Evolutionary conservation across 129 eudicot genomes (phyloP).

Genomic region (Helichrysum umbraculigerum): DNA sequence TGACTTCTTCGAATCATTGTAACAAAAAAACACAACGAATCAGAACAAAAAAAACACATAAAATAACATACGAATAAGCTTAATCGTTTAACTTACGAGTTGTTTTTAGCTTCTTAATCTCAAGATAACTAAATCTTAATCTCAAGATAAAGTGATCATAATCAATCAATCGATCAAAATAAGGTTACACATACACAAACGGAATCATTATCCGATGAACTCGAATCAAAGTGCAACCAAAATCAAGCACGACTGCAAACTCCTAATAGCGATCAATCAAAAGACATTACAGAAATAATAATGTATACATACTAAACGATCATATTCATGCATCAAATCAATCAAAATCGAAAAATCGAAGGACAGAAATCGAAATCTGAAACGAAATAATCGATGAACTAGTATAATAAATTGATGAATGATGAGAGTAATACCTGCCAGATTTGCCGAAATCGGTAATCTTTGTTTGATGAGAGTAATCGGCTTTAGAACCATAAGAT

Average conservation of each 20-base stretch:
- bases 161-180: not conserved
- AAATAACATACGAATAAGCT: too few relatives aligned
- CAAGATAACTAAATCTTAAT: too few relatives aligned
- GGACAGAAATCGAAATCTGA: not conserved
- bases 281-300: not conserved
- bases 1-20: too few relatives aligned
- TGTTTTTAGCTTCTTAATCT: too few relatives aligned
- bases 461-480: not conserved
- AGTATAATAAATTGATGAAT: not conserved
- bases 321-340: not conserved
- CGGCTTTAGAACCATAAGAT: too few relatives aligned
- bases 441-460: conserved; percentile 1
- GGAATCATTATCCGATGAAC: not conserved
- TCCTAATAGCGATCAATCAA: not conserved
- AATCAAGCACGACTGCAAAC: not conserved
- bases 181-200: not conserved
- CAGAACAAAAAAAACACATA: too few relatives aligned
- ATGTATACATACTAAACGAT: not conserved
- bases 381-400: not conserved
- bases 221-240: not conserved
- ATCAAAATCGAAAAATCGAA: not conserved
- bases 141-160: too few relatives aligned
- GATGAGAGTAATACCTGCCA: not conserved
- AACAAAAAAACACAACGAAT: too few relatives aligned
- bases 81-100: too few relatives aligned